phyloP scores from a whole-genome alignment of 495 filamentous ascomycete species.

The Annulohypoxylon stygium region DNA sequence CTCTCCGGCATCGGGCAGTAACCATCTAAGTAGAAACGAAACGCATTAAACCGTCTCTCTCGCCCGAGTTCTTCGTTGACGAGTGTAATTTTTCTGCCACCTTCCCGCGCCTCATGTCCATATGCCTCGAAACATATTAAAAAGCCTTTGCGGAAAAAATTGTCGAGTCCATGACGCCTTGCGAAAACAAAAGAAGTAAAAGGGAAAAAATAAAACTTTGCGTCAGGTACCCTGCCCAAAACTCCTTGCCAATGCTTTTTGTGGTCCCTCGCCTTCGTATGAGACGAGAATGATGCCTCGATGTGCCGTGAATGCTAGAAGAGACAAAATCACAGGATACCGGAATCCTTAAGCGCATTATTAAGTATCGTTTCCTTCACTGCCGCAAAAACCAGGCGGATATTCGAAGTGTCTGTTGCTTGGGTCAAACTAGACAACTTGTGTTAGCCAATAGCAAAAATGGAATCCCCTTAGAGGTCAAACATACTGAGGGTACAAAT shows the following conservation, averaged over 20 bases:
- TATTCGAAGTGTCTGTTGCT: constrained; percentile 98
- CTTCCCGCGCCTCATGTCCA: constrained; percentile 43
- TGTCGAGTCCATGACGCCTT: constrained; percentile 47
- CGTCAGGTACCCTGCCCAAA: constrained; percentile 43
- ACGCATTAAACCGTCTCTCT: constrained; percentile 40
- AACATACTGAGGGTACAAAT: constrained; percentile 96
- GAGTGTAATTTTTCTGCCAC: constrained; percentile 37
- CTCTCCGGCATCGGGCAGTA: constrained; percentile 30
- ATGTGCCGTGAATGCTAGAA: constrained; percentile 11
- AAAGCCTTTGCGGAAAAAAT: constrained; percentile 32
- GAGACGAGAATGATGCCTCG: constrained; percentile 15
- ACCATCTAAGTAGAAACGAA: constrained; percentile 36
- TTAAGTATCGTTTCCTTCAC: constrained; percentile 99
- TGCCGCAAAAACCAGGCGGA: constrained; percentile 95
- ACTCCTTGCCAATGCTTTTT: constrained; percentile 53
- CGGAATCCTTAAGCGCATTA: constrained; percentile 97
- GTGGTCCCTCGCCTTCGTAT: constrained; percentile 33
- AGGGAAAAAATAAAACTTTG: constrained; percentile 24
- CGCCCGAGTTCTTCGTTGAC: constrained; percentile 27
- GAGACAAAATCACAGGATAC: constrained; percentile 79
- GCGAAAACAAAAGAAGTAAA: constrained; percentile 41
- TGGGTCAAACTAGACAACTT: constrained; percentile 81
- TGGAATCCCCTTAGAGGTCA: not conserved
- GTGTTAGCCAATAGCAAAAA: constrained; percentile 49
- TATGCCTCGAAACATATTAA: constrained; percentile 45